A percentile compares a stretch with the other conserved stretches of the same genome.
Conservation (phyloP, 345 rosid species). For the Luvunga scandens region DNA sequence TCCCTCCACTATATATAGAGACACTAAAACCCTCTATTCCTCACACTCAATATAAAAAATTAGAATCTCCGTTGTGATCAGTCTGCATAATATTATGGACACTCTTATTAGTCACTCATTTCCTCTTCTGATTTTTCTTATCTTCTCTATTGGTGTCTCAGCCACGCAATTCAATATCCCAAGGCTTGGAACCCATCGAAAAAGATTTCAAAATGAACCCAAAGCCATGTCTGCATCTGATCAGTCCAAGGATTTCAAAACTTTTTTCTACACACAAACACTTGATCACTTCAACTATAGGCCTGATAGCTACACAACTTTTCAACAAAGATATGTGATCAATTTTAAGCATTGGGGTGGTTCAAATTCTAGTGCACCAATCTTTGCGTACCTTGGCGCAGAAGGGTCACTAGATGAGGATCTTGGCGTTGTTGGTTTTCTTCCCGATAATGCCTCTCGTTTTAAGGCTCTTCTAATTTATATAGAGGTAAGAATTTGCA, state of each 20-base stretch:
- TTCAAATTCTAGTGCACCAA: slow-evolving; percentile 25
- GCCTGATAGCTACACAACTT: slow-evolving; percentile 32
- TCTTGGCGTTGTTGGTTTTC: slow-evolving; percentile 13
- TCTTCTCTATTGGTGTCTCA: neutral
- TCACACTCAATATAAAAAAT: no score
- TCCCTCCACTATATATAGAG: no score
- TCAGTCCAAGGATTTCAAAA: slow-evolving; percentile 13
- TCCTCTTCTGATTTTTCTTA: slow-evolving; percentile 2
- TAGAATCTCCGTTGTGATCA: no score
- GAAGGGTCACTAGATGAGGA: slow-evolving; percentile 23
- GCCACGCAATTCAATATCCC: slow-evolving; percentile 12
- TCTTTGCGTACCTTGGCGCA: slow-evolving; percentile 33
- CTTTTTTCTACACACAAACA: slow-evolving; percentile 35
- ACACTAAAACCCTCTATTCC: no score
- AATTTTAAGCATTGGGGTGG: slow-evolving; percentile 43
- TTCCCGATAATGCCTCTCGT: slow-evolving; percentile 26
- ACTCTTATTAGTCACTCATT: neutral
- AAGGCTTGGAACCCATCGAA: slow-evolving; percentile 7
- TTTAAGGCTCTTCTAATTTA: slow-evolving; percentile 30
- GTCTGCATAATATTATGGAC: no score
- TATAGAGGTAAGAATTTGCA: slow-evolving; percentile 31
- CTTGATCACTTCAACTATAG: slow-evolving; percentile 47
- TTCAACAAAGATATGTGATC: slow-evolving; percentile 38
- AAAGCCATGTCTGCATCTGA: neutral
- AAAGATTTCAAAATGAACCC: neutral